Conservation (phyloP, 2,329 filamentous ascomycete species). For the Aureobasidium sp. region DNA sequence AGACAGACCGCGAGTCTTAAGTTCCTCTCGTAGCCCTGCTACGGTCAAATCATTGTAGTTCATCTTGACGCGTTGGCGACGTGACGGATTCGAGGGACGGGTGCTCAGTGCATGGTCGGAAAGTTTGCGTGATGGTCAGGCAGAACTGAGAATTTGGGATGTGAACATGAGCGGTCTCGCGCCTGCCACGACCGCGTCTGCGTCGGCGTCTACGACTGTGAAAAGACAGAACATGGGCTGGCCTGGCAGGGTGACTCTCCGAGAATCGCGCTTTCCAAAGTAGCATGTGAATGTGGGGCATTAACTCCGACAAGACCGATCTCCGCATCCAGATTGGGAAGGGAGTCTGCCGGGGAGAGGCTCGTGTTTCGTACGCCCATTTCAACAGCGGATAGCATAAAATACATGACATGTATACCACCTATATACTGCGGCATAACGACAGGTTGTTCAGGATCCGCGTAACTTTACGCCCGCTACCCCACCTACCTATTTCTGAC, state of each 20-base stretch:
- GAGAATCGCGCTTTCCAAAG: not conserved
- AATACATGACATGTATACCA: not conserved
- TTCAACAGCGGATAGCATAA: not conserved
- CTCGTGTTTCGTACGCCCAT: too few species aligned
- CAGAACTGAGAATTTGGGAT: not conserved
- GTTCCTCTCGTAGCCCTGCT: not conserved
- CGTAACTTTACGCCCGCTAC: slow-evolving; percentile 12
- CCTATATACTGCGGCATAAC: not conserved
- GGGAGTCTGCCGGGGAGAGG: not conserved
- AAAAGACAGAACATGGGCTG: not conserved
- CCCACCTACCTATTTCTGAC: slow-evolving; percentile 14
- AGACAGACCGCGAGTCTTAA: not conserved
- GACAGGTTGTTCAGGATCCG: slow-evolving; percentile 11
- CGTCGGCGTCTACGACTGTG: not conserved
- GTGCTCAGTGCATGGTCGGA: not conserved
- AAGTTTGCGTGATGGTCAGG: too few species aligned
- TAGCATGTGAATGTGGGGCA: not conserved
- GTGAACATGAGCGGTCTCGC: not conserved
- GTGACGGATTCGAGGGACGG: not conserved
- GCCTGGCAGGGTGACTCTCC: not conserved
- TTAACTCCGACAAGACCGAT: not conserved
- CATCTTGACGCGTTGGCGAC: not conserved
- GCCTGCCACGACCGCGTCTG: not conserved
- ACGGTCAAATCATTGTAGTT: not conserved
- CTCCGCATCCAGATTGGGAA: not conserved